Evolutionary conservation across 2,329 filamentous ascomycete species (phyloP), one percentile per base, ranked within the genome.

Genomic region (Colletotrichum truncatum): DNA sequence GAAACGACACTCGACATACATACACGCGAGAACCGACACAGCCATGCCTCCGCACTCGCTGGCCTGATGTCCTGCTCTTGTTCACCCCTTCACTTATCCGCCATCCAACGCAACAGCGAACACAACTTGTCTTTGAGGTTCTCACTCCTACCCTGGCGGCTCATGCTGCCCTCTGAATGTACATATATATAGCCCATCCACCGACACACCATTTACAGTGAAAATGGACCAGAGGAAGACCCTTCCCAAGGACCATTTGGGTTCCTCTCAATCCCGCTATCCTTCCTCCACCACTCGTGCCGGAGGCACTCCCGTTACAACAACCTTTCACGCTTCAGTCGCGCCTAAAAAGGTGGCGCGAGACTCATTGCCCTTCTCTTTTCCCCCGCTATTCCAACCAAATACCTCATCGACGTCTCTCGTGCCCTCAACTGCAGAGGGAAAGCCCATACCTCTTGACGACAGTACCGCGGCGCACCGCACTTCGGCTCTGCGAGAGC

Each of bases 401-500:
- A 83, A 84, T 62, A 76, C 80, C 2, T 85, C 85, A 11, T 85
- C 84, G 14, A 84, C 85, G 3, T 86, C 83, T 30, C 77, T 87
- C 3, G 81, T 84, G 34, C 77, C 84, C 25, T 86, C 83, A 25
- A 86, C 82, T n/a, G 85, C 85, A 48, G 81, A 86, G 70, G 86
- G 85, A 18, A 84, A 77, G 64, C 83, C 85, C 54, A 85, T 87
- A 46, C 84, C 84, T 7, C 78, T 89, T 55, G 85, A 88, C 75
- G 81, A 86, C 75, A 81, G 80, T 66, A 87, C 84, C 4, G 81
- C 84, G 54, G 81, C 86, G 48, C 79, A 87, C 71, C 83, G 85
- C 67, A 89, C 86, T n/a, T 85, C 84, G 16, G 86, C 87, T 48
- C 78, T 90, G 54, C 85, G 87, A 58, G 85, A 88, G 73, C 79